Evolutionary conservation across 139 green algal species (phyloP).

Genomic region (Astrephomene gubernaculifera): DNA sequence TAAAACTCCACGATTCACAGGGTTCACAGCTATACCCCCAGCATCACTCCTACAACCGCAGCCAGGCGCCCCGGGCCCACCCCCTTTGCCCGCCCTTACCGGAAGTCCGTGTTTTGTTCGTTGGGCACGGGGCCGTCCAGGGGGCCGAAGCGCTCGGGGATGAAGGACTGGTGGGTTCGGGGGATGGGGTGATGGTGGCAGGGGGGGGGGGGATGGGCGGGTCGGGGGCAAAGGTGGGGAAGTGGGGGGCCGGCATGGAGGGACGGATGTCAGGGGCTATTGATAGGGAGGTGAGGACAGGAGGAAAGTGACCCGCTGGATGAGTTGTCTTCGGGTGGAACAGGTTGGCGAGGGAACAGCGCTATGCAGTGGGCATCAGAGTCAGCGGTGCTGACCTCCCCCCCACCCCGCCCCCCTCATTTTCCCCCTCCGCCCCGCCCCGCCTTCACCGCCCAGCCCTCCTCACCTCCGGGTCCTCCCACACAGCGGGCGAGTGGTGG

Average conservation of each 20-base stretch:
- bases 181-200: background rate
- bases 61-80: background rate
- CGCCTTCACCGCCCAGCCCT: too few species aligned
- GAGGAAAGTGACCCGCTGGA: too few species aligned
- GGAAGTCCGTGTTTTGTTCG: constrained; percentile 98
- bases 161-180: constrained; percentile 78
- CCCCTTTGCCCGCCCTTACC: constrained; percentile 43
- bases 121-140: constrained; percentile 91
- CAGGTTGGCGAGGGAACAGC: too few species aligned
- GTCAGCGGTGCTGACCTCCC: too few species aligned
- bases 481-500: constrained; percentile 86
- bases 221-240: background rate
- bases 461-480: constrained; percentile 74
- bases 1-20: too few species aligned
- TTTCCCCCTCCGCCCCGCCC: background rate
- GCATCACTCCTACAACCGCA: too few species aligned
- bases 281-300: too few species aligned
- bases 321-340: too few species aligned
- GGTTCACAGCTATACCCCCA: too few species aligned
- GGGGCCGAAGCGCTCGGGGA: constrained; percentile 92
- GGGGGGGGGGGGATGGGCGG: background rate
- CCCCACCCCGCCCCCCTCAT: background rate
- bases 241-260: background rate
- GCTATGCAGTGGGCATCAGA: too few species aligned
- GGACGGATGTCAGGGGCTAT: too few species aligned